phyloP scores from a whole-genome alignment of 2,329 filamentous ascomycete genomes.

The Fonsecaea pedrosoi region DNA sequence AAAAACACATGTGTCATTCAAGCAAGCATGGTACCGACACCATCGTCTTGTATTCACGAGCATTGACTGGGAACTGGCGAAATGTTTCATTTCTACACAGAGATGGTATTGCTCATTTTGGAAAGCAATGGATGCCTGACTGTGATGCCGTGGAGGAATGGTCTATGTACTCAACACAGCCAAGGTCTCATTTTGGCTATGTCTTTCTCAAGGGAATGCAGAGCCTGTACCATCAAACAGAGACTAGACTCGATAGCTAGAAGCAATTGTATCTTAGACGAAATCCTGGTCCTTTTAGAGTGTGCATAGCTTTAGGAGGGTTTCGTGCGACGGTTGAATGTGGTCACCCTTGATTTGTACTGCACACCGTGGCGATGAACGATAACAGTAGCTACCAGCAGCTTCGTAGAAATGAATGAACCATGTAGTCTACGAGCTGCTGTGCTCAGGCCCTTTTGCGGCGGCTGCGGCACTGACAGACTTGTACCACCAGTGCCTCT shows the following conservation, averaged over 20 bases:
- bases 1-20: conserved; percentile 16
- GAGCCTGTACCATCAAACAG: conserved; percentile 32
- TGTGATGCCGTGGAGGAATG: conserved; percentile 26
- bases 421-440: neutral
- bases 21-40: conserved; percentile 12
- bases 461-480: too few species aligned
- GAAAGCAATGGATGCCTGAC: conserved; percentile 8
- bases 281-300: neutral
- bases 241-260: conserved; percentile 31
- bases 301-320: neutral
- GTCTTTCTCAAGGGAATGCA: conserved; percentile 8
- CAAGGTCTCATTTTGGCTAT: conserved; percentile 26
- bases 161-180: conserved; percentile 26
- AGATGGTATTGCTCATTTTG: conserved; percentile 8
- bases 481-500: neutral
- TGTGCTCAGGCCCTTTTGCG: neutral
- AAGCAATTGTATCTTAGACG: conserved; percentile 29
- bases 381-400: neutral
- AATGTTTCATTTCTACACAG: conserved; percentile 2
- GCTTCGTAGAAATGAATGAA: neutral
- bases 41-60: conserved; percentile 18
- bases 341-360: neutral
- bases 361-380: neutral
- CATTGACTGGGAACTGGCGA: conserved; percentile 21
- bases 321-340: neutral